Conservation (phyloP, 139 green algal species). For the Chlorella sp. region DNA sequence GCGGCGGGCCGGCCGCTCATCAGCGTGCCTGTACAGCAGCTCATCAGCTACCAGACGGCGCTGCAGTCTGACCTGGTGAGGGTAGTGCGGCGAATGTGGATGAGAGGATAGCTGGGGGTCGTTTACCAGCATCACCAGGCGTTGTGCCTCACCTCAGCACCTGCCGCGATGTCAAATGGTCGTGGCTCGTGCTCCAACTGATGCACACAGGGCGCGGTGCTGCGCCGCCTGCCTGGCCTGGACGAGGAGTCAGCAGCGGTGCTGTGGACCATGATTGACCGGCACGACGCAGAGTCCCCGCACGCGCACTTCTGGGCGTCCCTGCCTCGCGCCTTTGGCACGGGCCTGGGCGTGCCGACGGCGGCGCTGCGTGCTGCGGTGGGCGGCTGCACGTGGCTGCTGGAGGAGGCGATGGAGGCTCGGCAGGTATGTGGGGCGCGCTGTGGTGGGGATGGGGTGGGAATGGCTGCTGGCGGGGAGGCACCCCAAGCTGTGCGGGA, state of each 20-base stretch:
- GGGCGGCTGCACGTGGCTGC: conserved; percentile 23
- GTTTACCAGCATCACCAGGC: background rate
- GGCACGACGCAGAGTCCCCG: conserved; percentile 39
- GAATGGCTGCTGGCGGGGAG: no score
- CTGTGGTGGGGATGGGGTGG: background rate
- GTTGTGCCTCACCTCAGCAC: background rate
- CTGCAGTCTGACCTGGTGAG: conserved; percentile 45
- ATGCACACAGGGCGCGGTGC: conserved; percentile 26
- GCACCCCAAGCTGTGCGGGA: no score
- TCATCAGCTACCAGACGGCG: conserved; percentile 55
- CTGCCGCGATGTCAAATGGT: background rate
- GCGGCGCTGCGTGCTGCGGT: conserved; percentile 13
- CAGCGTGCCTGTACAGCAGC: conserved; percentile 26
- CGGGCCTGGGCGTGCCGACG: conserved; percentile 11
- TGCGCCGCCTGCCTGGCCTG: conserved; percentile 34
- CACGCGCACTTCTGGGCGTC: conserved; percentile 11
- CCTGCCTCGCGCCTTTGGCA: conserved; percentile 38
- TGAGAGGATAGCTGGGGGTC: background rate
- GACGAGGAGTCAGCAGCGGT: conserved; percentile 47
- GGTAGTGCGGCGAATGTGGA: background rate
- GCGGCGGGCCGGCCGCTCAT: conserved; percentile 32
- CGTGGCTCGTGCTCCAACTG: background rate
- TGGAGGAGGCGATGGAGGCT: conserved; percentile 28
- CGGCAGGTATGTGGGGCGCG: conserved; percentile 18
- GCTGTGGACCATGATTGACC: conserved; percentile 63